Base-by-base conservation (phyloP, 129 eudicot genomes). In the Ambrosia artemisiifolia region DNA sequence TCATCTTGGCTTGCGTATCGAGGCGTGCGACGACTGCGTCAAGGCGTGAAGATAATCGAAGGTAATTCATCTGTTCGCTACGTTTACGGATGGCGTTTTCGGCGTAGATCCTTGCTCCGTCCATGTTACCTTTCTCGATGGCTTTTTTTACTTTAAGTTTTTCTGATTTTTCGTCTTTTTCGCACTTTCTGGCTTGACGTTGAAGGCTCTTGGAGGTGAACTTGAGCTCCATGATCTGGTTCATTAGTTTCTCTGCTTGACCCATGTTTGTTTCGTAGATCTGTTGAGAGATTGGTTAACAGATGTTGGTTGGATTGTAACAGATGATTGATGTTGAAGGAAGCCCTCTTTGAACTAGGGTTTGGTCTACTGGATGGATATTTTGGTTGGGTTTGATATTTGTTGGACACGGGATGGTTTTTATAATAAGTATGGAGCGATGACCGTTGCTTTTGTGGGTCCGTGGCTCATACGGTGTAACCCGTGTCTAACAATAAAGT, bases 11-110 rank as follows among this genome's bases (percentile, higher is more conserved):
- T 60, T 93, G 96, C 1, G 96, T 89, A 40, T 93, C 92, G 70
- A 92, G 95, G 24, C 98, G 56, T 0, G 96, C 85, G 4, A 87
- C 96, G 47, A 92, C 96, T 53, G 96, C 98, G 66, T 92, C 96
- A 62, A 89, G 92, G 18, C 96, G 92, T 12, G 98, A 89, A 18
- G 98, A 28, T 24, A 93, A 69, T 0, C 98, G 92, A 51, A 85
- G 96, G 76, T 89, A 89, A 20, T 89, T 93, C 95, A 93, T 89
- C 83, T 89, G 96, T 66, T 93, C 96, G 83, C 73, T 85, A 54
- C 96, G 96, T 67, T 93, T 93, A 10, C 96, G 91, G 87, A 92
- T 92, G 14, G 96, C 93, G 83, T 86, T 92, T 79, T 92, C 94
- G 54, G 96, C 96, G 79, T 88, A 92, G 83, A 92, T 92, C 33